Percentiles rank a stretch among this genome's conserved stretches.
Conservation (phyloP, 108 stramenopile species). For the Cyclotella atomus region DNA sequence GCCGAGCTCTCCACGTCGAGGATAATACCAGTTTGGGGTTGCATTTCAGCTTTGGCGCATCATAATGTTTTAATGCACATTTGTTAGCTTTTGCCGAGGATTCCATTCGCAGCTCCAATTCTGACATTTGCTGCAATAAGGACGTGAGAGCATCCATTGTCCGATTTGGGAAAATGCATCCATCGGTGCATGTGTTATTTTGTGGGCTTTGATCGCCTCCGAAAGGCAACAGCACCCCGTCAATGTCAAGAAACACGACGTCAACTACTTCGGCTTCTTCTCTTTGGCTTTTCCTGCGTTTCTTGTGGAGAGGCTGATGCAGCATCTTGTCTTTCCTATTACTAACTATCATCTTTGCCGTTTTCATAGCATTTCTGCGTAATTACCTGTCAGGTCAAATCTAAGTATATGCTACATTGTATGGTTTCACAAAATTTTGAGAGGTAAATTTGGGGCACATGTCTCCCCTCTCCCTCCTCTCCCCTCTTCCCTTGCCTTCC, state of each 20-base stretch:
- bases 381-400: too few species aligned
- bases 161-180: slow-evolving; percentile 58
- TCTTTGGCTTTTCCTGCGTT: neutral
- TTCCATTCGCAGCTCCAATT: neutral
- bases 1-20: slow-evolving; percentile 69
- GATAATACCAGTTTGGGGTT: slow-evolving; percentile 56
- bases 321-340: too few species aligned
- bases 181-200: neutral
- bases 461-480: too few species aligned
- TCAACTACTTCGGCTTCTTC: slow-evolving; percentile 11
- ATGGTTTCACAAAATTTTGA: too few species aligned
- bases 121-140: slow-evolving; percentile 29
- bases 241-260: slow-evolving; percentile 77
- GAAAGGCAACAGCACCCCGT: slow-evolving; percentile 81
- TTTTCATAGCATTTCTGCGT: too few species aligned
- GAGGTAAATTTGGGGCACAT: too few species aligned
- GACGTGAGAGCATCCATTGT: slow-evolving; percentile 53
- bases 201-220: slow-evolving; percentile 17
- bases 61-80: neutral
- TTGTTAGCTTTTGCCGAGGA: neutral
- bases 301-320: neutral
- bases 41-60: slow-evolving; percentile 1
- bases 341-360: too few species aligned
- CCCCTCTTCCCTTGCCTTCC: too few species aligned
- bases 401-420: too few species aligned